Evolutionary conservation across 768 basidiomycete genomes (phyloP).

Genomic region (Psilocybe cubensis): DNA sequence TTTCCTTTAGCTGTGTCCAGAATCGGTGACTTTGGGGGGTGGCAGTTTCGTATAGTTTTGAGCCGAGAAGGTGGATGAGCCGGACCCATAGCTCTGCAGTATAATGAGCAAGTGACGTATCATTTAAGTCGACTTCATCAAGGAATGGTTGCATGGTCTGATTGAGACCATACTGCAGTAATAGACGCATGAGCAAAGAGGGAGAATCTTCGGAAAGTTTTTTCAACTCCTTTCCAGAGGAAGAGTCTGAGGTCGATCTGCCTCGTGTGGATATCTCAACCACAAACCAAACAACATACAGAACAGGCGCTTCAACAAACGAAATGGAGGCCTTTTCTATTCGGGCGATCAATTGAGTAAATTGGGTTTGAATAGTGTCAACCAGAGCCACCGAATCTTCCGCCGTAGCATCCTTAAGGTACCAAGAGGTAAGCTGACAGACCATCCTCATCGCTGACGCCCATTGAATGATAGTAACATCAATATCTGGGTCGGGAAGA

Average conservation of each 20-base stretch:
- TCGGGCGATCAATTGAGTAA: conserved; percentile 38
- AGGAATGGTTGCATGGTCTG: conserved; percentile 42
- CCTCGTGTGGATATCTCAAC: conserved; percentile 58
- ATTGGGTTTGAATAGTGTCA: conserved; percentile 36
- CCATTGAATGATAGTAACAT: conserved; percentile 40
- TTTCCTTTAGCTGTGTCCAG: conserved; percentile 46
- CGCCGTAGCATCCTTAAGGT: conserved; percentile 36
- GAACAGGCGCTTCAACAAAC: conserved; percentile 39
- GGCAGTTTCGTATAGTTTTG: conserved; percentile 17
- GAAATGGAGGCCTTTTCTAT: conserved; percentile 39
- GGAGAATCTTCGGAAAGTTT: conserved; percentile 31
- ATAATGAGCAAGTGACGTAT: conserved; percentile 40
- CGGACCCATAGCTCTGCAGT: conserved; percentile 77
- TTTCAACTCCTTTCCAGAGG: conserved; percentile 10
- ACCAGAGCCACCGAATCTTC: conserved; percentile 33
- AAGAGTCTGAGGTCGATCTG: conserved; percentile 30
- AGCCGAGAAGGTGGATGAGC: conserved; percentile 60
- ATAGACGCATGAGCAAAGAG: conserved; percentile 45
- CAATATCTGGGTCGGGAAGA: conserved; percentile 37
- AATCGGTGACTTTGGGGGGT: conserved; percentile 36
- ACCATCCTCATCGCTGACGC: conserved; percentile 39
- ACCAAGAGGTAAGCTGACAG: conserved; percentile 52
- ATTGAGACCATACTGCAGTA: conserved; percentile 59
- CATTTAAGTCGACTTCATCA: conserved; percentile 37
- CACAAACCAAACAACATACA: conserved; percentile 64